Conservation (phyloP, 306 rosid species). For the Prunus persica region DNA sequence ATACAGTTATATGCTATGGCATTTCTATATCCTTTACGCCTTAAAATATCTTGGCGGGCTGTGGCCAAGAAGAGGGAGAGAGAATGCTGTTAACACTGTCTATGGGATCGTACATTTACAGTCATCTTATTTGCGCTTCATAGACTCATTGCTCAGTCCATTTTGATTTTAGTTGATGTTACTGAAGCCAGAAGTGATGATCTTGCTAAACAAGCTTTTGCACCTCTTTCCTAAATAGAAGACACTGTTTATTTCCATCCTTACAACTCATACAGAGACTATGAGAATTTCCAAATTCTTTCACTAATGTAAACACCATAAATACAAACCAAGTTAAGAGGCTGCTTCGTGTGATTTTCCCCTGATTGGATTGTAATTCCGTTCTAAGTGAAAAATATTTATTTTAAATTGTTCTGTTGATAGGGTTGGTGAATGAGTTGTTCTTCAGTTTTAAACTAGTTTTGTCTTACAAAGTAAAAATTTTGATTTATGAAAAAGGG, state of each 20-base stretch:
- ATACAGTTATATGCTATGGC: not conserved
- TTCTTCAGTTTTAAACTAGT: not conserved
- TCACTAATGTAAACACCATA: slow-evolving; percentile 1
- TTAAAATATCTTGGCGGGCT: slow-evolving; percentile 23
- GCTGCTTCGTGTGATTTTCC: not conserved
- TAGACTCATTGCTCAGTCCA: not conserved
- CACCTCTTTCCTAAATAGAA: not conserved
- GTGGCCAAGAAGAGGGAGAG: slow-evolving; percentile 26
- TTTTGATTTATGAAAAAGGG: not conserved
- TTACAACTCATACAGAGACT: slow-evolving; percentile 4
- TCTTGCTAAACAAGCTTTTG: not conserved
- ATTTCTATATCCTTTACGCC: not conserved
- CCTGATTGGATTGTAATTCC: not conserved
- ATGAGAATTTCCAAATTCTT: slow-evolving; percentile 5
- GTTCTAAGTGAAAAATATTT: not conserved
- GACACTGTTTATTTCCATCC: slow-evolving; percentile 2
- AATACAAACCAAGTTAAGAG: not conserved
- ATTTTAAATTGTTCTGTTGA: not conserved
- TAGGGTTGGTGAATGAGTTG: not conserved
- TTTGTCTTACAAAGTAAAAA: not conserved
- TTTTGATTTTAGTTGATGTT: not conserved
- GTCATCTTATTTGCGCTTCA: not conserved
- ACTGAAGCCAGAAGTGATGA: not conserved
- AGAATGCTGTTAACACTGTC: slow-evolving; percentile 25
- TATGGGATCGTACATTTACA: slow-evolving; percentile 16